These are phyloP conservation scores for Rhizoclosmatium sp. DNA, from an alignment of 192 early-diverging fungal genomes.

Conservation along the genomic window DNA sequence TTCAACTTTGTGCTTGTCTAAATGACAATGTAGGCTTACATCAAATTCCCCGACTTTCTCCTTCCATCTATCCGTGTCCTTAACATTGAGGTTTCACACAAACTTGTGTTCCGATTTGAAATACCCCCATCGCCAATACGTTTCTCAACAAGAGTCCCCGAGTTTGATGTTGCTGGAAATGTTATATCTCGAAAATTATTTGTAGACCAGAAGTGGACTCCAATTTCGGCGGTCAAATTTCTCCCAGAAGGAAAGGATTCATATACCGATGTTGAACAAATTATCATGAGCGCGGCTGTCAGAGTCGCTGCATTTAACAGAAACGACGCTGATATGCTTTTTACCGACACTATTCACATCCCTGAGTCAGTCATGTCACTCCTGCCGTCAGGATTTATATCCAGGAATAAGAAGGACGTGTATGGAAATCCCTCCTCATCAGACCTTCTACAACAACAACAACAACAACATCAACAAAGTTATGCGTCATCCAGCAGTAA, in stretches of 20 bases:
- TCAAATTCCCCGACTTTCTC: slow-evolving; percentile 34
- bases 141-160: not conserved
- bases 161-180: slow-evolving; percentile 19
- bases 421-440: not conserved
- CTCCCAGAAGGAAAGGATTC: not conserved
- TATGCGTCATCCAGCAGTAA: too few species aligned
- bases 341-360: not conserved
- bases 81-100: slow-evolving; percentile 23
- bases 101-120: slow-evolving; percentile 19
- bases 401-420: not conserved
- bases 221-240: not conserved
- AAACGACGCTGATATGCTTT: slow-evolving; percentile 8
- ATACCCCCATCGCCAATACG: slow-evolving; percentile 14
- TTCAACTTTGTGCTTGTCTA: not conserved
- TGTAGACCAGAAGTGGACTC: not conserved
- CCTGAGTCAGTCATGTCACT: not conserved
- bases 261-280: not conserved
- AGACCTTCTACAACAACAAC: not conserved
- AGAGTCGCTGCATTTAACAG: slow-evolving; percentile 18
- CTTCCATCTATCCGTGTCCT: slow-evolving; percentile 28
- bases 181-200: not conserved
- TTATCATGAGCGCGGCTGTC: not conserved
- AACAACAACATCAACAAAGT: not conserved
- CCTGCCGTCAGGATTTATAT: not conserved
- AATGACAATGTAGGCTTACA: not conserved